Percentiles rank a stretch among this genome's conserved stretches.
phyloP scores from a whole-genome alignment of 805 yeast species.

The Kockiozyma suomiensis region DNA sequence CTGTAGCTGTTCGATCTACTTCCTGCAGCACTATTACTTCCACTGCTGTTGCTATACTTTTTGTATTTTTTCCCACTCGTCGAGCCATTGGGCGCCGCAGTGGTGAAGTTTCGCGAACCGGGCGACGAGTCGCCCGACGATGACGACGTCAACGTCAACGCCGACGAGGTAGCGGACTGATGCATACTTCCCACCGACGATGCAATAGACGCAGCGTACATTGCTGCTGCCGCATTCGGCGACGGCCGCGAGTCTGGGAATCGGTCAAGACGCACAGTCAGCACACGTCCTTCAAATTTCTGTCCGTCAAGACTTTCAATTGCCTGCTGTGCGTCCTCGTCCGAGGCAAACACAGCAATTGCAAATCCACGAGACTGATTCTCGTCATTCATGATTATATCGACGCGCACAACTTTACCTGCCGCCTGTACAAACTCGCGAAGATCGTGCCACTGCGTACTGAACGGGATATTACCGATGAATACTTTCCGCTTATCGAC shows the following conservation, averaged over 20 bases:
- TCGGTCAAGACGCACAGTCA: conserved; percentile 64
- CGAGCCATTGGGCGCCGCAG: background rate
- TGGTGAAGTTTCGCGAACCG: conserved; percentile 1
- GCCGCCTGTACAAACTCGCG: conserved; percentile 38
- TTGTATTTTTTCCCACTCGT: background rate
- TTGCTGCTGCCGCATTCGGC: background rate
- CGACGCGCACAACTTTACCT: conserved; percentile 42
- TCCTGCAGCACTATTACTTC: background rate
- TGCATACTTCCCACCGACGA: background rate
- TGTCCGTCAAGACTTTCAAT: conserved; percentile 55
- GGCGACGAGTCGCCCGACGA: conserved; percentile 19
- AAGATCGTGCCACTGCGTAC: conserved; percentile 41
- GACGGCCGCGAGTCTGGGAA: conserved; percentile 45
- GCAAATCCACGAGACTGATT: conserved; percentile 64
- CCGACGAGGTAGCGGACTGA: background rate
- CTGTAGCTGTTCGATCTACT: conserved; percentile 1
- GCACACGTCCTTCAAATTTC: conserved; percentile 59
- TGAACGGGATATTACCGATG: conserved; percentile 43
- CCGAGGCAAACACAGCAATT: conserved; percentile 55
- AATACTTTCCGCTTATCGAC: conserved; percentile 41
- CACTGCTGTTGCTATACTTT: background rate
- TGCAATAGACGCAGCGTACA: conserved; percentile 9
- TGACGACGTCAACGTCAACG: conserved; percentile 8
- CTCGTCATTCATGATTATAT: conserved; percentile 45
- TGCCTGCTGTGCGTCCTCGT: conserved; percentile 52